These are phyloP conservation scores for Borovskyia barvae DNA, from an alignment of 208 protist genomes.

Conservation along the genomic window DNA sequence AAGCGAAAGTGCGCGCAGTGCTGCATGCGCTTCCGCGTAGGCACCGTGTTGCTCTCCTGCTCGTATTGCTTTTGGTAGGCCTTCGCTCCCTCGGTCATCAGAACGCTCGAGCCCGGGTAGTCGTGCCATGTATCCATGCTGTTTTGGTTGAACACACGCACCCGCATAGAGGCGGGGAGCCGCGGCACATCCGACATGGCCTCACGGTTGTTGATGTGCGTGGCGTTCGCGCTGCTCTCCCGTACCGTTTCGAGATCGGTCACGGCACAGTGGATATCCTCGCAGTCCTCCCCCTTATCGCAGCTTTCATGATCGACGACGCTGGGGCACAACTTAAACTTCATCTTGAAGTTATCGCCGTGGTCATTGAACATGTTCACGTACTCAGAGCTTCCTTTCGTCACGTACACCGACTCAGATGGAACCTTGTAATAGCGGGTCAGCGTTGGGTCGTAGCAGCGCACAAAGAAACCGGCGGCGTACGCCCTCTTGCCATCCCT, in stretches of 20 bases:
- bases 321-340: slow-evolving; percentile 65
- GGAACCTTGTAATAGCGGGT: slow-evolving; percentile 75
- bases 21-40: slow-evolving; percentile 76
- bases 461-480: slow-evolving; percentile 55
- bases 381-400: slow-evolving; percentile 62
- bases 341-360: slow-evolving; percentile 82
- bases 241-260: slow-evolving; percentile 37
- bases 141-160: slow-evolving; percentile 86
- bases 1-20: slow-evolving; percentile 87
- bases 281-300: slow-evolving; percentile 25
- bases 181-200: slow-evolving; percentile 46
- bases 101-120: slow-evolving; percentile 62
- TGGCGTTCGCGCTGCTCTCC: slow-evolving; percentile 41
- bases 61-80: slow-evolving; percentile 63
- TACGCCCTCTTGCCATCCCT: slow-evolving; percentile 37
- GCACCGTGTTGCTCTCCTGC: slow-evolving; percentile 45
- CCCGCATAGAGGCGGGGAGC: slow-evolving; percentile 56
- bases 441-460: slow-evolving; percentile 68
- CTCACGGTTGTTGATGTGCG: slow-evolving; percentile 64
- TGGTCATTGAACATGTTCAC: slow-evolving; percentile 82
- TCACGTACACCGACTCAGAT: slow-evolving; percentile 59
- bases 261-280: slow-evolving; percentile 57
- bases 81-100: slow-evolving; percentile 68
- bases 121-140: slow-evolving; percentile 61
- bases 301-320: slow-evolving; percentile 19